These are phyloP conservation scores for button mushroom (Agaricus bisporus) DNA, from an alignment of 768 basidiomycete species.

Conservation along the genomic window DNA sequence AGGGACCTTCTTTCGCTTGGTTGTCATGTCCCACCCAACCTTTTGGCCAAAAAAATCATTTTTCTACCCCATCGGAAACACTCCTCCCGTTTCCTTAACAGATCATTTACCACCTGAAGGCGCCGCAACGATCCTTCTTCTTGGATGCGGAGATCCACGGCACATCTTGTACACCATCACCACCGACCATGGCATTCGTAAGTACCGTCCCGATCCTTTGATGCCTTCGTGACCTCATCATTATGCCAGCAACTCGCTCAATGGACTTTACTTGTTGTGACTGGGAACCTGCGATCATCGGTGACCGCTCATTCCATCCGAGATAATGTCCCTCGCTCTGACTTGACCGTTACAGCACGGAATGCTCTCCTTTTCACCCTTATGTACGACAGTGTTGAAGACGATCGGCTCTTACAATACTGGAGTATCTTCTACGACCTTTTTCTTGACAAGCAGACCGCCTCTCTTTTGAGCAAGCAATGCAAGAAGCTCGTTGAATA, in stretches of 20 bases:
- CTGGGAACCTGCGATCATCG: slow-evolving; percentile 39
- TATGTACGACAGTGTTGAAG: slow-evolving; percentile 25
- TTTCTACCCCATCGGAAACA: slow-evolving; percentile 60
- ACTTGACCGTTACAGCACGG: slow-evolving; percentile 28
- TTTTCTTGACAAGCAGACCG: slow-evolving; percentile 31
- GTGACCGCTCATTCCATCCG: slow-evolving; percentile 21
- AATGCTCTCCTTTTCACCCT: slow-evolving; percentile 42
- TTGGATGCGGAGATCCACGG: slow-evolving; percentile 54
- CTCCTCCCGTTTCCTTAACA: slow-evolving; percentile 44
- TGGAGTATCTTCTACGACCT: slow-evolving; percentile 49
- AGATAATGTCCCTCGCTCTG: neutral
- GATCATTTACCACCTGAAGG: slow-evolving; percentile 41
- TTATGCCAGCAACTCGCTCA: slow-evolving; percentile 17
- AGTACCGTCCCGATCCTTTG: slow-evolving; percentile 6
- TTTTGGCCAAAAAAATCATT: slow-evolving; percentile 37
- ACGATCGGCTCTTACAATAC: slow-evolving; percentile 12
- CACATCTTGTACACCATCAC: slow-evolving; percentile 45
- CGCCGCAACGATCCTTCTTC: slow-evolving; percentile 41
- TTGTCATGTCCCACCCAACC: slow-evolving; percentile 36
- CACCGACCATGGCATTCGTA: slow-evolving; percentile 21
- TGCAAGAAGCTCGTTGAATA: slow-evolving; percentile 30
- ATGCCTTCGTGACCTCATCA: neutral
- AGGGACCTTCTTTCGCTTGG: neutral
- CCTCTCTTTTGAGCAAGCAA: slow-evolving; percentile 28
- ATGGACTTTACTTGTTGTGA: slow-evolving; percentile 50